Evolutionary conservation across 2,329 filamentous ascomycete species (phyloP).

Genomic region (Ophiostoma montium): DNA sequence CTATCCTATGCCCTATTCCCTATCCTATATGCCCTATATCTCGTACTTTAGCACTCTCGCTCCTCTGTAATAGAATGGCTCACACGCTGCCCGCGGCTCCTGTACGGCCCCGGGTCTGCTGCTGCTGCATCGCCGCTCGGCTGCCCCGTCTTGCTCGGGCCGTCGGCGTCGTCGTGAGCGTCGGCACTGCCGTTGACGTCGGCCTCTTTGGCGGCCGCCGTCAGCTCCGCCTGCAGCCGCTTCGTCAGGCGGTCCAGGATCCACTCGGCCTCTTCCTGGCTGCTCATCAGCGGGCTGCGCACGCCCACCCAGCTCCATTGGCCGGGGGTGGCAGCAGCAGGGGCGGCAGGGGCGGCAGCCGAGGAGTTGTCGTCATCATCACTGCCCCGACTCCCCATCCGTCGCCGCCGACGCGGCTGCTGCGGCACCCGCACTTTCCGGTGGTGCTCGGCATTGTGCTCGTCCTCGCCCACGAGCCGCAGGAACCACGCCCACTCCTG

Average conservation of each 20-base stretch:
- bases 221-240: slow-evolving; percentile 37
- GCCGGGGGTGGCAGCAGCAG: no score
- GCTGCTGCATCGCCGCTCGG: not conserved
- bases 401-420: not conserved
- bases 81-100: not conserved
- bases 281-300: slow-evolving; percentile 54
- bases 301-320: slow-evolving; percentile 63
- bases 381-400: not conserved
- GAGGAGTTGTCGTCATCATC: not conserved
- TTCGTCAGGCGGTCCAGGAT: slow-evolving; percentile 50
- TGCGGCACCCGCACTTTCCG: slow-evolving; percentile 20
- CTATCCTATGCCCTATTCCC: not conserved
- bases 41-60: no score
- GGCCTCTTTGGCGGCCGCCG: not conserved
- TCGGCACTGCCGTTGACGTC: not conserved
- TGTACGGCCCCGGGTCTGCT: slow-evolving; percentile 1
- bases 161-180: not conserved
- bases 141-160: not conserved
- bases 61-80: slow-evolving; percentile 8
- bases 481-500: slow-evolving; percentile 82
- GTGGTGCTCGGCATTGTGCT: slow-evolving; percentile 36
- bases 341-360: not conserved
- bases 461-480: slow-evolving; percentile 57
- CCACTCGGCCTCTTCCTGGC: slow-evolving; percentile 57
- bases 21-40: not conserved